phyloP scores from a whole-genome alignment of 495 filamentous ascomycete genomes.

The Aspergillus mulundensis region DNA sequence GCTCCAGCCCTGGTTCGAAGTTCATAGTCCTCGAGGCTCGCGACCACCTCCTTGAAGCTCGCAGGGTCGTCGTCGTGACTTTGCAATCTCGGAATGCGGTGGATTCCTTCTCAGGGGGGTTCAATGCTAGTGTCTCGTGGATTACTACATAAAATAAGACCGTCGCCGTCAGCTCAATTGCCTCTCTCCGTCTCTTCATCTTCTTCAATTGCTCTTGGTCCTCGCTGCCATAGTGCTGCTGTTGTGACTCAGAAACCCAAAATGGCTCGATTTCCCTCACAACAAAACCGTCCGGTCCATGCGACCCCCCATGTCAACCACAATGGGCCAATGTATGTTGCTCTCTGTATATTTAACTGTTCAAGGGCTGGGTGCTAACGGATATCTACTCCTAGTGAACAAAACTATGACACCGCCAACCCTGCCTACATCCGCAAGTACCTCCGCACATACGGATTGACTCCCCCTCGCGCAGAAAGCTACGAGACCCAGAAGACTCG shows the following conservation, averaged over 20 bases:
- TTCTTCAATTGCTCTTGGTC: slow-evolving; percentile 2
- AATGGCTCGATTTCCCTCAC: slow-evolving; percentile 43
- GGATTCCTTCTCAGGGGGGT: slow-evolving; percentile 33
- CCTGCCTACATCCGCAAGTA: slow-evolving; percentile 62
- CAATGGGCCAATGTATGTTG: slow-evolving; percentile 34
- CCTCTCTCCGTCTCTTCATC: slow-evolving; percentile 9
- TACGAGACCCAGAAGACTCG: slow-evolving; percentile 65
- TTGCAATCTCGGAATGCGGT: slow-evolving; percentile 36
- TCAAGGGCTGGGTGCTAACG: not conserved
- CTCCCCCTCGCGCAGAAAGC: slow-evolving; percentile 65
- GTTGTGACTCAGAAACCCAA: slow-evolving; percentile 28
- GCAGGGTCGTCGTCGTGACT: slow-evolving; percentile 10
- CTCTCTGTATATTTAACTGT: not conserved
- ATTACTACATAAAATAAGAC: slow-evolving; percentile 35
- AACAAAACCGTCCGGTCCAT: slow-evolving; percentile 41
- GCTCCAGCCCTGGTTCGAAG: slow-evolving; percentile 22
- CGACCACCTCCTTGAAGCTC: slow-evolving; percentile 24
- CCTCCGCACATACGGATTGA: slow-evolving; percentile 67
- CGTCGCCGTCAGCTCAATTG: slow-evolving; percentile 22
- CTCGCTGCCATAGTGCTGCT: slow-evolving; percentile 17
- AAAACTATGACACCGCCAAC: slow-evolving; percentile 60
- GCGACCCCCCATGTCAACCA: slow-evolving; percentile 38
- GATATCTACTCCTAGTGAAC: slow-evolving; percentile 24
- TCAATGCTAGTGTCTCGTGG: slow-evolving; percentile 27
- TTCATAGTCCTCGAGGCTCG: slow-evolving; percentile 28